Conservation (phyloP, 2,329 filamentous ascomycete genomes). For the Trichophyton rubrum region DNA sequence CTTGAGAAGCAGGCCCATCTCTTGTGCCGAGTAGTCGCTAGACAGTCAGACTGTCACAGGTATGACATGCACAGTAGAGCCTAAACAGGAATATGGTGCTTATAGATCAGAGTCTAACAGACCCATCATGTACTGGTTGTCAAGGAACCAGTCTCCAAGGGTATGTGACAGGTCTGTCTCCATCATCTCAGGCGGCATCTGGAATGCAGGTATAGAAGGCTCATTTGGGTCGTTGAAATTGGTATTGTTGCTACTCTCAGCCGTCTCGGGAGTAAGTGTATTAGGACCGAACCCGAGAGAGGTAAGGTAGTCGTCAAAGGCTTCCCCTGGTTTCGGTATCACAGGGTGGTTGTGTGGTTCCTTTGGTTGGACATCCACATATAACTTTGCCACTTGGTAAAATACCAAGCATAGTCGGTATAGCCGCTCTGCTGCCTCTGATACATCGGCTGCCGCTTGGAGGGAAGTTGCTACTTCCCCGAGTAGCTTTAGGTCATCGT, state of each 20-base stretch:
- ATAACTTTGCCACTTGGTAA: conserved; percentile 48
- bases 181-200: conserved; percentile 13
- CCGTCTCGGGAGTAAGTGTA: conserved; percentile 8
- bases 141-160: conserved; percentile 54
- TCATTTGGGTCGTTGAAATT: neutral
- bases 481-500: conserved; percentile 43
- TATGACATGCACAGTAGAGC: neutral
- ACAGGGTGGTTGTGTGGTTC: conserved; percentile 22
- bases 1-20: neutral
- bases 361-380: conserved; percentile 44
- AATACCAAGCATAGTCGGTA: conserved; percentile 52
- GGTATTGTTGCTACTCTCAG: neutral
- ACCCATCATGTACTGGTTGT: conserved; percentile 53
- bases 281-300: conserved; percentile 48
- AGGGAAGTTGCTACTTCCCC: conserved; percentile 47
- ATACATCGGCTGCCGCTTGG: conserved; percentile 39
- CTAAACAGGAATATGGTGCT: neutral
- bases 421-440: conserved; percentile 48
- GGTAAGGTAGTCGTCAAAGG: conserved; percentile 53
- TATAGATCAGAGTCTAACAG: conserved; percentile 48
- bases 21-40: neutral
- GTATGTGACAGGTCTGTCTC: conserved; percentile 31
- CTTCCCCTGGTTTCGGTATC: conserved; percentile 36
- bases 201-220: neutral
- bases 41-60: neutral